Base-by-base conservation (phyloP, 1,284 basidiomycete genomes). In the Trametes pubescens region DNA sequence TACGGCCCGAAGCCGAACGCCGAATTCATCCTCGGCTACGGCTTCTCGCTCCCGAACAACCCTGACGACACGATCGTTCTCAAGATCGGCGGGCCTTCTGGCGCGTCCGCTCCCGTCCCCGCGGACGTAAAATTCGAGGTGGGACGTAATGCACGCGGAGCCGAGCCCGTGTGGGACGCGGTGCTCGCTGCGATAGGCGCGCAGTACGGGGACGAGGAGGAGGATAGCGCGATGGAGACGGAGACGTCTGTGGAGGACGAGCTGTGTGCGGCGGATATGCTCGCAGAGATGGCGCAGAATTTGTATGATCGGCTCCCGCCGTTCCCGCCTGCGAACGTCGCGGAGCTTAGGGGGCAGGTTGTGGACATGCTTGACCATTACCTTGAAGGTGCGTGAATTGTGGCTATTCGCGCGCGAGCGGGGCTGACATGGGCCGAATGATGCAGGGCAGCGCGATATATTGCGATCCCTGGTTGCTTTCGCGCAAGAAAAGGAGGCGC, bases 1-100 rank as follows among this genome's bases (percentile, higher is more conserved):
- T 94, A 94, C 72, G 93, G 93, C 0, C 83, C 86, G 0, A 95
- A 94, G 75, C 88, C 94, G 0, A 96, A 96, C 75, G 85, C 93
- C 26, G 93, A 95, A 74, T 84, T 97, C 35, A 86, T 97, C 51
- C 83, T 97, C 3, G 93, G 91, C 2, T 97, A 96, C 73, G 95
- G 95, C 1, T 98, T 97, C 76, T 86, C 91, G 1, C 74, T 95
- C 2, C 78, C 82, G 1, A 70, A 83, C 32, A 95, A 96, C 71
- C 91, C 91, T 0, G 93, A 95, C 71, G 95, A 96, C 74, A 90
- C 90, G 0, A 90, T 95, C 63, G 82, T 92, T 0, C 84, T 97
- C 35, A 90, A 90, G 63, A 80, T 96, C 51, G 91, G 88, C 14
- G 86, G 88, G 22, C 63, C 24, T 51, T 70, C 51, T 58, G 69